Percentiles rank a stretch among this genome's conserved stretches.
Evolutionary conservation across 1,284 basidiomycete genomes (phyloP).

Genomic region (Tranzscheliella williamsii): DNA sequence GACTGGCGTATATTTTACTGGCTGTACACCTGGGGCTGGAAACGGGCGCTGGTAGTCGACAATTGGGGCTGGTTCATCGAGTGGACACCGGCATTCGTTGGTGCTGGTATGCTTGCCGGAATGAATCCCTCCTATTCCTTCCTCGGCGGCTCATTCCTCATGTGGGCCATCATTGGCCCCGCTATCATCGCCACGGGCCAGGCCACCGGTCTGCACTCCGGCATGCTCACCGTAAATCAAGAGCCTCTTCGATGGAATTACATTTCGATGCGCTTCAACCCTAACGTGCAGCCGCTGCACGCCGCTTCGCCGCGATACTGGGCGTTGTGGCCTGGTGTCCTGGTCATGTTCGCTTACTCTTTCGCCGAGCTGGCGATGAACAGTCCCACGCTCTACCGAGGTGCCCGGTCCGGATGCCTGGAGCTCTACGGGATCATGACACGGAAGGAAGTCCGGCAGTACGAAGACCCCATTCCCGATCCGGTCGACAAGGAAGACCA

Average conservation of each 20-base stretch:
- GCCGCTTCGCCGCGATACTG: conserved; percentile 71
- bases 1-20: conserved; percentile 70
- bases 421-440: conserved; percentile 28
- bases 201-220: conserved; percentile 25
- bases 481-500: conserved; percentile 64
- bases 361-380: conserved; percentile 59
- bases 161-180: conserved; percentile 71
- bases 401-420: conserved; percentile 44
- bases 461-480: conserved; percentile 39
- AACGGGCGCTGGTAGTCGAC: conserved; percentile 69
- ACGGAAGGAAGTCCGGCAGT: conserved; percentile 17
- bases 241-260: conserved; percentile 36
- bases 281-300: conserved; percentile 37
- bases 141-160: conserved; percentile 68
- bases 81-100: conserved; percentile 72
- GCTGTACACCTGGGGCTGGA: conserved; percentile 69
- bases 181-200: conserved; percentile 63
- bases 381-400: conserved; percentile 53
- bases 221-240: conserved; percentile 2
- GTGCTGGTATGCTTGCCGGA: conserved; percentile 71
- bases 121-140: conserved; percentile 72
- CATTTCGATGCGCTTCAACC: conserved; percentile 38
- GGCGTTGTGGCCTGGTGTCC: conserved; percentile 72
- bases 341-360: conserved; percentile 62
- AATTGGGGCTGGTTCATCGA: conserved; percentile 62